A percentile compares a stretch with the other conserved stretches of the same genome.
Evolutionary conservation across 768 basidiomycete species (phyloP).

Genomic region (Kwoniella europaea): DNA sequence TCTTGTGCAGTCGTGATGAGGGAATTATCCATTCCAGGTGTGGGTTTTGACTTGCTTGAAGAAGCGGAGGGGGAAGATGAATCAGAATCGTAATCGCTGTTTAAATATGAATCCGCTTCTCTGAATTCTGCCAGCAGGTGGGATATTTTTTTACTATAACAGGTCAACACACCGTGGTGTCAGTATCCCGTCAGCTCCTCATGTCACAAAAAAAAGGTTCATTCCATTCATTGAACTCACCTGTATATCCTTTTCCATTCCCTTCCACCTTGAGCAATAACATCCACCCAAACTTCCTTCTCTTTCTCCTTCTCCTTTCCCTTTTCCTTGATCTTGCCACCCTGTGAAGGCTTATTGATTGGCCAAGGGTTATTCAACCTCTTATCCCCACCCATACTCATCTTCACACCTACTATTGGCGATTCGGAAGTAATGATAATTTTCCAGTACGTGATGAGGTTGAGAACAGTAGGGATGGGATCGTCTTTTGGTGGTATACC

Average conservation of each 20-base stretch:
- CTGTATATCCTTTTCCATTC: slow-evolving; percentile 85
- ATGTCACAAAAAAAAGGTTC: background rate
- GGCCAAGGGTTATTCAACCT: background rate
- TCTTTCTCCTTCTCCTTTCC: slow-evolving; percentile 13
- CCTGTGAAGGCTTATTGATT: background rate
- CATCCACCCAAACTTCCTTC: slow-evolving; percentile 64
- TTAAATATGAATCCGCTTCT: slow-evolving; percentile 80
- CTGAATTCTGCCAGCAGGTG: slow-evolving; percentile 78
- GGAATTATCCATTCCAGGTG: slow-evolving; percentile 67
- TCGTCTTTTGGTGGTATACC: slow-evolving; percentile 31
- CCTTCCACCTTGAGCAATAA: slow-evolving; percentile 75
- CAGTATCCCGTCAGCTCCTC: background rate
- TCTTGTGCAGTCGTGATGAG: slow-evolving; percentile 71
- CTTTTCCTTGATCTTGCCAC: background rate
- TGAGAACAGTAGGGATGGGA: slow-evolving; percentile 26
- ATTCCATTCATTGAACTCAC: slow-evolving; percentile 61
- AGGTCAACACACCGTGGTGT: background rate
- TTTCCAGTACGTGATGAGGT: slow-evolving; percentile 30
- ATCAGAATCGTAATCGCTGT: slow-evolving; percentile 64
- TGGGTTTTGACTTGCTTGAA: background rate
- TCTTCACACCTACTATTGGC: slow-evolving; percentile 26
- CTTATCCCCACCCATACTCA: slow-evolving; percentile 27
- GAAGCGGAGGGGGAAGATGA: slow-evolving; percentile 13
- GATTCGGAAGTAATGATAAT: slow-evolving; percentile 22
- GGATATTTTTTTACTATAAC: slow-evolving; percentile 74